A percentile compares a stretch with the other conserved stretches of the same genome.
phyloP scores from a whole-genome alignment of 208 protist genomes.

The Crithidia sp. region DNA sequence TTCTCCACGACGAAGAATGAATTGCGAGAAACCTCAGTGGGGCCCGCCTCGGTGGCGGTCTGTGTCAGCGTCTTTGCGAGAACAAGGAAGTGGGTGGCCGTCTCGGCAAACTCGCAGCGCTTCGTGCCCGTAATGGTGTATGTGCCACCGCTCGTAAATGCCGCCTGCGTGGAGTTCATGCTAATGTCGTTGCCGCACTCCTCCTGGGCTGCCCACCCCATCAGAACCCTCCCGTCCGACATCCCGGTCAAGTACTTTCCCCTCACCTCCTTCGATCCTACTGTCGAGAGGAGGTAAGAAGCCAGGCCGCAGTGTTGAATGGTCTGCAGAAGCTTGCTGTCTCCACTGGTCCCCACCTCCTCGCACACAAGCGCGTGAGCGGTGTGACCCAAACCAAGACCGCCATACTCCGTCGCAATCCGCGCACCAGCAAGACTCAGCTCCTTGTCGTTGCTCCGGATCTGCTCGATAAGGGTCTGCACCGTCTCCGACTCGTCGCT shows the following conservation, averaged over 20 bases:
- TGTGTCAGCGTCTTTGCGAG: slow-evolving; percentile 83
- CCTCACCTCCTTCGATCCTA: slow-evolving; percentile 75
- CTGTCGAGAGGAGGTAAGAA: slow-evolving; percentile 70
- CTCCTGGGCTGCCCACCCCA: slow-evolving; percentile 83
- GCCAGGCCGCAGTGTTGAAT: slow-evolving; percentile 73
- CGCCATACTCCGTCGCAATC: slow-evolving; percentile 85
- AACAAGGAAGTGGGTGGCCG: slow-evolving; percentile 83
- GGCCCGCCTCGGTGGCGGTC: slow-evolving; percentile 52
- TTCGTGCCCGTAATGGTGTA: slow-evolving; percentile 78
- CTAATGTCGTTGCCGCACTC: slow-evolving; percentile 78
- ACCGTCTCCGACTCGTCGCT: slow-evolving; percentile 80
- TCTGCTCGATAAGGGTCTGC: slow-evolving; percentile 75
- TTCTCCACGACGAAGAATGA: slow-evolving; percentile 83
- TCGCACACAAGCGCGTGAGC: slow-evolving; percentile 82
- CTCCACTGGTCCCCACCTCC: slow-evolving; percentile 68
- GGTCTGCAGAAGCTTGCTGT: slow-evolving; percentile 47
- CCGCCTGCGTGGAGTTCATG: slow-evolving; percentile 69
- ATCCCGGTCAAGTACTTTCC: slow-evolving; percentile 88
- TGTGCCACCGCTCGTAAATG: slow-evolving; percentile 31
- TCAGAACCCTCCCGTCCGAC: slow-evolving; percentile 80
- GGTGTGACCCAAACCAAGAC: slow-evolving; percentile 79
- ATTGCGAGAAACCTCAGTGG: slow-evolving; percentile 59
- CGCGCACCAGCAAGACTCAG: slow-evolving; percentile 66
- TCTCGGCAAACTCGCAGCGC: slow-evolving; percentile 51
- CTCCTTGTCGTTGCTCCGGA: slow-evolving; percentile 68